Conservation (phyloP, 2,329 filamentous ascomycete genomes). For the Nigrospora oryzae region DNA sequence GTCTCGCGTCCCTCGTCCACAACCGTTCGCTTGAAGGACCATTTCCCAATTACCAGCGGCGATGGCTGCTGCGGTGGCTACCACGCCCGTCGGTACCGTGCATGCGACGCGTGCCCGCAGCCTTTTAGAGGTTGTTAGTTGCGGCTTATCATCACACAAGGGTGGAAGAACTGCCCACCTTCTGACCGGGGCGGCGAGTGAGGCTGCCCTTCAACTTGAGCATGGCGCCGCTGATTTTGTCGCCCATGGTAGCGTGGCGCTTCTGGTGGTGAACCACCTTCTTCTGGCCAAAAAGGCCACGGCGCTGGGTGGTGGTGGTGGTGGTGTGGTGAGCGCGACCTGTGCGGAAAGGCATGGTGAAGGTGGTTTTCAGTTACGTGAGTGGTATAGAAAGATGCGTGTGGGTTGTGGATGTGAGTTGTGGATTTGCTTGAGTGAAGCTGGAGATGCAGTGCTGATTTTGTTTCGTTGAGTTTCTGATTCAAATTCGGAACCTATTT, state of each 20-base stretch:
- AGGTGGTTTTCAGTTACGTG: background rate
- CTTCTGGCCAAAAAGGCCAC: constrained; percentile 30
- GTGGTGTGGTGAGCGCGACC: background rate
- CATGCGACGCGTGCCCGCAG: constrained; percentile 66
- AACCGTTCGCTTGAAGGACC: too few species aligned
- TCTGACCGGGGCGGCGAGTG: constrained; percentile 60
- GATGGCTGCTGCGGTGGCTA: constrained; percentile 24
- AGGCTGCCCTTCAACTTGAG: constrained; percentile 64
- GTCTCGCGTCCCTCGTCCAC: too few species aligned
- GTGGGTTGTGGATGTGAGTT: background rate
- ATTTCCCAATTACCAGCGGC: background rate
- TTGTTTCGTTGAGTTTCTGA: too few species aligned
- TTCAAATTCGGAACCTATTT: too few species aligned
- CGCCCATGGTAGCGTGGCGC: constrained; percentile 59
- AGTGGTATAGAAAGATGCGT: background rate
- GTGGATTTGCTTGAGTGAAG: background rate
- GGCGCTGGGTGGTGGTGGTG: constrained; percentile 21
- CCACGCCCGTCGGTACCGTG: constrained; percentile 65
- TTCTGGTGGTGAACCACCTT: constrained; percentile 51
- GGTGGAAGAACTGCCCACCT: constrained; percentile 37
- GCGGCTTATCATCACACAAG: background rate
- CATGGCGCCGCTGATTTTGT: constrained; percentile 71
- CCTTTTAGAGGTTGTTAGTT: constrained; percentile 32
- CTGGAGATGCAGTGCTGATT: too few species aligned
- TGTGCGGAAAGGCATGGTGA: constrained; percentile 1